phyloP scores from a whole-genome alignment of 805 yeast species.

The Candida hungchunana region DNA sequence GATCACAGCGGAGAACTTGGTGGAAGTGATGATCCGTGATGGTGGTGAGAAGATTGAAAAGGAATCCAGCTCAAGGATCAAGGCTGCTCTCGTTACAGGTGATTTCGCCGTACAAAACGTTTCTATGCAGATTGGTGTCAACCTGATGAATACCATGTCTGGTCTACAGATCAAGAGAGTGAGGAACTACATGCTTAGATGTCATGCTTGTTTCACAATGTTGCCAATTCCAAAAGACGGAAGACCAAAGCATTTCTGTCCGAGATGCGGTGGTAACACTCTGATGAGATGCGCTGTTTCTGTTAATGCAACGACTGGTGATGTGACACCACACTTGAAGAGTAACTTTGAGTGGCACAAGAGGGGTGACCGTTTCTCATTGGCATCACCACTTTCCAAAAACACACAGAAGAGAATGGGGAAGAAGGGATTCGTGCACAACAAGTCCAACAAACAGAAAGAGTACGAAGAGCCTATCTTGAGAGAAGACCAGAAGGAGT shows the following conservation, averaged over 20 bases:
- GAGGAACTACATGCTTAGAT: slow-evolving; percentile 89
- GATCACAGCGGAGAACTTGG: slow-evolving; percentile 87
- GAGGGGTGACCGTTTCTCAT: slow-evolving; percentile 75
- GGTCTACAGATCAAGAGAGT: slow-evolving; percentile 84
- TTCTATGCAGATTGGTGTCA: slow-evolving; percentile 83
- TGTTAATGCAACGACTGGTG: slow-evolving; percentile 73
- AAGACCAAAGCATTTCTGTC: slow-evolving; percentile 82
- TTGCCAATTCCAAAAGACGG: slow-evolving; percentile 76
- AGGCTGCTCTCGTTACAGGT: slow-evolving; percentile 86
- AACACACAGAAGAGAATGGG: slow-evolving; percentile 69
- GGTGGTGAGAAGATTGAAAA: slow-evolving; percentile 54
- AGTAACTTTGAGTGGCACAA: slow-evolving; percentile 90
- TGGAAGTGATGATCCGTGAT: slow-evolving; percentile 66
- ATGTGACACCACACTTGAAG: slow-evolving; percentile 82
- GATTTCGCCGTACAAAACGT: slow-evolving; percentile 98
- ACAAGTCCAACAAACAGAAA: slow-evolving; percentile 51
- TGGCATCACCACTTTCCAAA: slow-evolving; percentile 86
- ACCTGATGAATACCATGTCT: slow-evolving; percentile 76
- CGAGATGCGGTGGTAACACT: slow-evolving; percentile 93
- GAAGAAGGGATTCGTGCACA: slow-evolving; percentile 75
- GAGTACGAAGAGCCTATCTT: slow-evolving; percentile 50
- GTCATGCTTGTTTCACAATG: slow-evolving; percentile 93
- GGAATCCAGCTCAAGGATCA: slow-evolving; percentile 36
- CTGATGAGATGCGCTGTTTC: slow-evolving; percentile 87
- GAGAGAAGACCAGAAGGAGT: slow-evolving; percentile 94